These are phyloP conservation scores for Potentilla sterilis DNA, from an alignment of 306 rosid genomes.

Conservation along the genomic window DNA sequence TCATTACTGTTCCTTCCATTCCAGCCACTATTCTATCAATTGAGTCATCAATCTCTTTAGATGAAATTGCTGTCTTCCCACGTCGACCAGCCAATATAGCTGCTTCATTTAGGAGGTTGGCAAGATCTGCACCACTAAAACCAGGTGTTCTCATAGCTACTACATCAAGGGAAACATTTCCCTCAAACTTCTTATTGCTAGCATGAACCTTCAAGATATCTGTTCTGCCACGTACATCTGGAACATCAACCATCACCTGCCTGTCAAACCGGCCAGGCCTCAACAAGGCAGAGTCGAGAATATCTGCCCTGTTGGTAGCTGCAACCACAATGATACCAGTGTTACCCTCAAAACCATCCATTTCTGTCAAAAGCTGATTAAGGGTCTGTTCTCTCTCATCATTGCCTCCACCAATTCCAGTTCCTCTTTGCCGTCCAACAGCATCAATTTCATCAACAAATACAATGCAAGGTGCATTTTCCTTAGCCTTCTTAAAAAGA, in stretches of 20 bases:
- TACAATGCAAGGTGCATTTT: constrained; percentile 98
- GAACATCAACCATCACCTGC: constrained; percentile 96
- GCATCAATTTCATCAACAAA: constrained; percentile 99
- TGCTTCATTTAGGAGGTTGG: constrained; percentile 94
- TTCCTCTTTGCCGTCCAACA: constrained; percentile 94
- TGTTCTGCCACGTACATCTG: constrained; percentile 89
- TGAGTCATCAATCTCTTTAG: constrained; percentile 95
- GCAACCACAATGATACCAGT: constrained; percentile 93
- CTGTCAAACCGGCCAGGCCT: constrained; percentile 97
- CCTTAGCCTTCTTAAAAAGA: constrained; percentile 98
- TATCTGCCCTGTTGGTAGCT: constrained; percentile 99
- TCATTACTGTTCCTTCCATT: constrained; percentile 99
- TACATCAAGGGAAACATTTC: constrained; percentile 82
- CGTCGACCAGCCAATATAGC: constrained; percentile 98
- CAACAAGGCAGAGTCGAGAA: constrained; percentile 91
- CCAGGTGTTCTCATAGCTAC: constrained; percentile 99
- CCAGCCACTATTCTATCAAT: constrained; percentile 99
- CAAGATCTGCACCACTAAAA: constrained; percentile 98
- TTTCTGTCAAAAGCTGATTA: constrained; percentile 96
- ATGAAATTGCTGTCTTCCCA: constrained; percentile 76
- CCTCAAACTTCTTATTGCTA: constrained; percentile 81
- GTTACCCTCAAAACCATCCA: constrained; percentile 99
- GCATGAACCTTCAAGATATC: constrained; percentile 96
- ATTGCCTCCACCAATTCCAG: constrained; percentile 98
- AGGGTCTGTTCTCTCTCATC: constrained; percentile 99